These are phyloP conservation scores for Lichtheimia ornata DNA, from an alignment of 371 early-diverging fungal genomes.

Conservation along the genomic window DNA sequence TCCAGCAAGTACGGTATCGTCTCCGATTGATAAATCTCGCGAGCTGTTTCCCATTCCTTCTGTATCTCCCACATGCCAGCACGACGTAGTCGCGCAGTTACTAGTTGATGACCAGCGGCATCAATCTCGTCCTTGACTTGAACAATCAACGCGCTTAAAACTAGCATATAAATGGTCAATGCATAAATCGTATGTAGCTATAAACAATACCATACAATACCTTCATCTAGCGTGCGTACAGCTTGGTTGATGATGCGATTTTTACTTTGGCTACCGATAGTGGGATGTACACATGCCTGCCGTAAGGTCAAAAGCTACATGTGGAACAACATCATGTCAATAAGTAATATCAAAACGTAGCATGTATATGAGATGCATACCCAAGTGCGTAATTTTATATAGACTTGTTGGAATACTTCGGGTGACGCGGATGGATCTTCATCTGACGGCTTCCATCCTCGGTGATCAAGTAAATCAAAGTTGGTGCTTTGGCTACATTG, in stretches of 20 bases:
- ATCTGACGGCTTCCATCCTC: slow-evolving; percentile 22
- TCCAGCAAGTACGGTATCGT: slow-evolving; percentile 11
- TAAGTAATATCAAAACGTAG: neutral
- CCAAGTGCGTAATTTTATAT: slow-evolving; percentile 25
- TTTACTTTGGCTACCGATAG: slow-evolving; percentile 22
- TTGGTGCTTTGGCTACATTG: slow-evolving; percentile 30
- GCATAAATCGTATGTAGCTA: slow-evolving; percentile 7
- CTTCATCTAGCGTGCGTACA: slow-evolving; percentile 24
- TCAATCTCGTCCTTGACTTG: slow-evolving; percentile 33
- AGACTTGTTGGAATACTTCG: neutral
- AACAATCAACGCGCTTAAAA: slow-evolving; percentile 50
- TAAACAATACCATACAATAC: neutral
- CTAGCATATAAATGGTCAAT: slow-evolving; percentile 13
- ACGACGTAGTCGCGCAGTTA: slow-evolving; percentile 16
- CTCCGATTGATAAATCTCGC: slow-evolving; percentile 15
- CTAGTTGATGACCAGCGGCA: slow-evolving; percentile 10
- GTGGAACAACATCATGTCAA: neutral
- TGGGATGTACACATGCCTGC: slow-evolving; percentile 41
- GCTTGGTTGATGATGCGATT: slow-evolving; percentile 9
- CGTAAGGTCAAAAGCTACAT: slow-evolving; percentile 30
- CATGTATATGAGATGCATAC: slow-evolving; percentile 9
- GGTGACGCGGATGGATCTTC: slow-evolving; percentile 1
- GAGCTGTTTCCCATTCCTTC: slow-evolving; percentile 17
- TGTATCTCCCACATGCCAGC: slow-evolving; percentile 40
- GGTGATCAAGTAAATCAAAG: slow-evolving; percentile 21